A percentile compares a stretch with the other conserved stretches of the same genome.
phyloP scores from a whole-genome alignment of 176 grass and related monocot species.

The Thalia dealbata region DNA sequence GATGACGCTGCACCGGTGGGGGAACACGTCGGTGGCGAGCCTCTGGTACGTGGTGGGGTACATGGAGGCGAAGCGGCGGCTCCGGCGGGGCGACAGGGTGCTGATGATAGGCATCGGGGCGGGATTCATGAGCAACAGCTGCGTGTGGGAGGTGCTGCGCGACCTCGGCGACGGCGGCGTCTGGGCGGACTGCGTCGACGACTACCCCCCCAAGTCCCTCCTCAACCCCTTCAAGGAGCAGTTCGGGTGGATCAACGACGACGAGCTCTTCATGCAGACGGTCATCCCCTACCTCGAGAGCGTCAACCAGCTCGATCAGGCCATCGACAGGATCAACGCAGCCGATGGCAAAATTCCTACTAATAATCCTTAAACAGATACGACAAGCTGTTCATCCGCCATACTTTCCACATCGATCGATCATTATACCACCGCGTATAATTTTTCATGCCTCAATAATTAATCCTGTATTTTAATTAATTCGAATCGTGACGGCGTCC shows the following conservation, averaged over 20 bases:
- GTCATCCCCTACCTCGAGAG: too few species aligned
- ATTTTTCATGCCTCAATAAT: too few species aligned
- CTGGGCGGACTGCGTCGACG: slow-evolving; percentile 10
- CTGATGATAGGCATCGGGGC: not conserved
- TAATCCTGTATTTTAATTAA: too few species aligned
- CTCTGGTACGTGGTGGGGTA: not conserved
- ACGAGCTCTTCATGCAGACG: not conserved
- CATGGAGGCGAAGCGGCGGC: too few species aligned
- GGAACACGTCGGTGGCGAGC: slow-evolving; percentile 34
- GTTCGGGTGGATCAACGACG: slow-evolving; percentile 14
- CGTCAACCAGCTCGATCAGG: too few species aligned
- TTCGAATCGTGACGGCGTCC: too few species aligned
- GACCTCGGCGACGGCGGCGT: slow-evolving; percentile 10
- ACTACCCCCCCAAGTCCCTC: slow-evolving; percentile 10
- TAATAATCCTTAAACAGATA: too few species aligned
- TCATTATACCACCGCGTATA: too few species aligned
- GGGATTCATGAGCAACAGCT: not conserved
- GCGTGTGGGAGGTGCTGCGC: slow-evolving; percentile 14
- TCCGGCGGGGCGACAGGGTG: not conserved
- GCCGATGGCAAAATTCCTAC: too few species aligned
- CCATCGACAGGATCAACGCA: too few species aligned
- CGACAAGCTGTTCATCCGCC: too few species aligned
- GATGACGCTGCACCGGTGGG: slow-evolving; percentile 65
- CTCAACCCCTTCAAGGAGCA: slow-evolving; percentile 18
- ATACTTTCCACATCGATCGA: too few species aligned